These are phyloP conservation scores for Penicillium sp. DNA, from an alignment of 2,329 filamentous ascomycete genomes.

Conservation along the genomic window DNA sequence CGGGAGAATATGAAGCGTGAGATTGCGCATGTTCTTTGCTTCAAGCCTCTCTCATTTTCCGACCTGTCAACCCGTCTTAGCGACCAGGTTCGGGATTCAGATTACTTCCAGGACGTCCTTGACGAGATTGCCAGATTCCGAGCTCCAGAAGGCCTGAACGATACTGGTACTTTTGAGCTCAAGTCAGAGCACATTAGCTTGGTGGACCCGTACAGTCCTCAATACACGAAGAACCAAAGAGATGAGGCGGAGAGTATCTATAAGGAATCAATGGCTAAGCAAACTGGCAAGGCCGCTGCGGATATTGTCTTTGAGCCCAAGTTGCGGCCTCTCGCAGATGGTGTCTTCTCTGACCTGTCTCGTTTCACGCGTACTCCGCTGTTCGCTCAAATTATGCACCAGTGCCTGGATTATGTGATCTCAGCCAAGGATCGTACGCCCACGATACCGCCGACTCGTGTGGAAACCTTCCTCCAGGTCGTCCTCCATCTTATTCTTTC, in stretches of 20 bases:
- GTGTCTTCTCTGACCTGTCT: slow-evolving; percentile 77
- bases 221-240: slow-evolving; percentile 95
- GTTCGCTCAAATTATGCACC: slow-evolving; percentile 89
- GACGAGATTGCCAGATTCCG: slow-evolving; percentile 89
- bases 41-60: slow-evolving; percentile 93
- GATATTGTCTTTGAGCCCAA: slow-evolving; percentile 93
- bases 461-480: slow-evolving; percentile 91
- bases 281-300: slow-evolving; percentile 76
- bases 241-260: slow-evolving; percentile 93
- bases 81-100: slow-evolving; percentile 86
- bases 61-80: slow-evolving; percentile 85
- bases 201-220: slow-evolving; percentile 92
- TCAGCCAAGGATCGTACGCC: slow-evolving; percentile 71
- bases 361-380: slow-evolving; percentile 81
- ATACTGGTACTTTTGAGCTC: slow-evolving; percentile 92
- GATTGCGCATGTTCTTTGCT: slow-evolving; percentile 91
- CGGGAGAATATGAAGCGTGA: slow-evolving; percentile 80
- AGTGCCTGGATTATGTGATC: slow-evolving; percentile 81
- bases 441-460: slow-evolving; percentile 76
- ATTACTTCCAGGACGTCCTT: slow-evolving; percentile 83
- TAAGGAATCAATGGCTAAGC: slow-evolving; percentile 84
- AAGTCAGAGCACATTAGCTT: slow-evolving; percentile 84
- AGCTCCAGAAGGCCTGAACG: slow-evolving; percentile 85
- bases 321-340: slow-evolving; percentile 74
- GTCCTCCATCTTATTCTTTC: slow-evolving; percentile 86